Percentiles rank a stretch among this genome's conserved stretches.
phyloP scores from a whole-genome alignment of 805 yeast genomes.

The Cyberlindnera bimundalis region DNA sequence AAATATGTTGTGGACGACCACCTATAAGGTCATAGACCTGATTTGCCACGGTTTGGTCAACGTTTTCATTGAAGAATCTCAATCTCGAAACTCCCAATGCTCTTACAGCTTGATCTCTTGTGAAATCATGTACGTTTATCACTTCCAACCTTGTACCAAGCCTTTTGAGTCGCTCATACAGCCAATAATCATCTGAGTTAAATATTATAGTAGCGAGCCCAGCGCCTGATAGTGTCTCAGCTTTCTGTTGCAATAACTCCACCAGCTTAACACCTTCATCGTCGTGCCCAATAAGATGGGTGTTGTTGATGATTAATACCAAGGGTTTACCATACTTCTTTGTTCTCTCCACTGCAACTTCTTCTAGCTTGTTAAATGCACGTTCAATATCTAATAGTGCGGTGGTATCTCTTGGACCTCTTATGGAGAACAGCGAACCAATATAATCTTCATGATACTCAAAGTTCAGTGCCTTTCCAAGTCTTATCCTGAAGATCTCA shows the following conservation, averaged over 20 bases:
- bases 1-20: constrained; percentile 80
- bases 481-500: constrained; percentile 70
- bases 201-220: constrained; percentile 50
- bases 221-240: constrained; percentile 72
- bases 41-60: constrained; percentile 42
- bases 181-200: constrained; percentile 85
- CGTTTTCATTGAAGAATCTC: constrained; percentile 36
- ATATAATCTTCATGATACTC: constrained; percentile 78
- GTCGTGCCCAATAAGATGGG: constrained; percentile 72
- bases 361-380: constrained; percentile 73
- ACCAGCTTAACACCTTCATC: constrained; percentile 69
- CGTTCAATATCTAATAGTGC: constrained; percentile 79
- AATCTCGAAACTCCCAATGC: constrained; percentile 52
- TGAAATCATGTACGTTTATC: constrained; percentile 62
- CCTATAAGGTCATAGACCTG: constrained; percentile 68
- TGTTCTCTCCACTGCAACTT: constrained; percentile 56
- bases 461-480: constrained; percentile 73
- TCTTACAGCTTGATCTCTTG: constrained; percentile 48
- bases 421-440: constrained; percentile 73
- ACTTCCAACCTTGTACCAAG: constrained; percentile 74
- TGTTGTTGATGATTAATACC: constrained; percentile 65
- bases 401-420: constrained; percentile 84
- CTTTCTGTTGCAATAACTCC: constrained; percentile 78
- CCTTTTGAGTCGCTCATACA: constrained; percentile 69
- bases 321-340: constrained; percentile 49